Base-by-base conservation (phyloP, 441 rosid genomes). In the Geranium incanum region DNA sequence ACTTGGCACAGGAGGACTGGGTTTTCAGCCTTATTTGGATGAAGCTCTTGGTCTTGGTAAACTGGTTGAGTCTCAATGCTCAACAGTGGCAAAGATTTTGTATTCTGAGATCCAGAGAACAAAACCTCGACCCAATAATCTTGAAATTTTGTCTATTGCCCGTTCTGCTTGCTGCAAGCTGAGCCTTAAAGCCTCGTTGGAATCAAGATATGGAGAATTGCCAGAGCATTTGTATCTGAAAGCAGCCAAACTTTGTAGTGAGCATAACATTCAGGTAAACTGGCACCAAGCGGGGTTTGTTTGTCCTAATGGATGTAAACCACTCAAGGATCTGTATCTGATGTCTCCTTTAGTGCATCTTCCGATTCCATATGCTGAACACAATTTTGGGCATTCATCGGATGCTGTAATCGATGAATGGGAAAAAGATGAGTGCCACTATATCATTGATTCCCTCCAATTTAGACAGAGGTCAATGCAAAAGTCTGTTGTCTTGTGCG, bases 191-290 rank as follows among this genome's bases (percentile, higher is more conserved):
- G 87, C 86, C 68, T 85, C 88, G 8, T 76, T 95, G 63, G 97
- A 95, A 84, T 87, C 81, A 67, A 89, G 80, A 70, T 93, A 82
- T 55, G 97, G 97, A 67, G 78, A 78, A 38, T 80, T 95, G 78
- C 96, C 98, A 8, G 94, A 93, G 72, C 73, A 86, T 50, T 71
- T 88, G 68, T 89, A 87, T 82, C 86, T 95, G 72, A 95, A 87
- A 87, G 99, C 98, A 36, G 99, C 97, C 78, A 95, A 84, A 76
- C 90, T 93, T 45, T 93, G 98, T 73, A 92, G 99, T 71, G 99
- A 95, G 84, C 85, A 87, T 66, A 88, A 88, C 71, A 82, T 93
- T 76, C 88, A 76, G 70, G 89, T 93, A 16, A 85, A 85, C 77
- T 95, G 99, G 99, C 98, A 95, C 78, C 88, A 28, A 37, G 92